phyloP scores from a whole-genome alignment of 208 protist genomes.

The Leishmania major region DNA sequence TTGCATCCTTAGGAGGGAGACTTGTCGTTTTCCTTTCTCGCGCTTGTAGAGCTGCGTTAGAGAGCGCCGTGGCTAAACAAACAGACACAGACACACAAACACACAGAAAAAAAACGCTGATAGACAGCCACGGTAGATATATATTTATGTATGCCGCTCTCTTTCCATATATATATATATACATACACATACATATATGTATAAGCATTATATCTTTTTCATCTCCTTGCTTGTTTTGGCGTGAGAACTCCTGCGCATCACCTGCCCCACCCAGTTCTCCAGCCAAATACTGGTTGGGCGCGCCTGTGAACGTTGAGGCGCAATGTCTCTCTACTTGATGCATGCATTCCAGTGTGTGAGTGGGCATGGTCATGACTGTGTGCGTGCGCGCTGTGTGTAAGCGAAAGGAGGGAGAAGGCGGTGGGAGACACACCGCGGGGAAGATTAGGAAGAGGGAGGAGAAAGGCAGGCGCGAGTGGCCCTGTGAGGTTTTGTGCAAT shows the following conservation, averaged over 20 bases:
- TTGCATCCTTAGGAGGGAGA: no score
- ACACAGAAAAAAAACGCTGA: neutral
- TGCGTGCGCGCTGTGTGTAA: neutral
- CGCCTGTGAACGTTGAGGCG: neutral
- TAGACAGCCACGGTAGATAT: neutral
- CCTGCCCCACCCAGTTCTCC: neutral
- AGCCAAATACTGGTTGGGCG: neutral
- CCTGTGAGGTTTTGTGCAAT: neutral
- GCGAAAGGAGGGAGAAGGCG: neutral
- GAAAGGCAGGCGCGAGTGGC: neutral
- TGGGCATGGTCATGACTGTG: neutral
- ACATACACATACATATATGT: neutral
- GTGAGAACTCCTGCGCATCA: neutral
- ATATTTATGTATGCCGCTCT: neutral
- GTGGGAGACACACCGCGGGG: neutral
- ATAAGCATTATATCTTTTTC: neutral
- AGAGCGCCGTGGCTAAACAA: neutral
- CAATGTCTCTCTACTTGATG: neutral
- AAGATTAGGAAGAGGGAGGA: conserved; percentile 15
- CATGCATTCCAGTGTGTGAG: neutral
- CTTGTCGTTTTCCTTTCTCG: neutral
- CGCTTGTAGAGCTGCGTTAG: neutral
- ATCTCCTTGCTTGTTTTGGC: neutral
- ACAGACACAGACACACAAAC: neutral
- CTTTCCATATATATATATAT: neutral